Base-by-base conservation (phyloP, 2,329 filamentous ascomycete genomes). In the Lachnellula cervina region DNA sequence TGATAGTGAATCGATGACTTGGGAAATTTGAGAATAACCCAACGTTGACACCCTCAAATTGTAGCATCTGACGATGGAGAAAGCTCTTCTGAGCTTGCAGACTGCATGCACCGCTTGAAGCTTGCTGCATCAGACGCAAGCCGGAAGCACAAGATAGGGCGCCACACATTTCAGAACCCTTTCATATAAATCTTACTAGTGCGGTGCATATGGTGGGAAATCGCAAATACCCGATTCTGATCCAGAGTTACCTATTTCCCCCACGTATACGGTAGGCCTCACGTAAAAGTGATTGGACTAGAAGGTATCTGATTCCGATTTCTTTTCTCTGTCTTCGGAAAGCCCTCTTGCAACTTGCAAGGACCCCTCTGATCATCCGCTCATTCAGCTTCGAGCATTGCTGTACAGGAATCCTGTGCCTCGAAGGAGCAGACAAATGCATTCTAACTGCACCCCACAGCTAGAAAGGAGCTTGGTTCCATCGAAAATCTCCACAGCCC, bases 101-200 rank as follows among this genome's bases (percentile, higher is more conserved):
- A 38, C 49, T 56, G 48, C 54, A 50, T 49, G 47, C 35, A 34
- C 48, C 45, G 17, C 56, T 62, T 54, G 40, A 37, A 59, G 54
- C 49, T 34, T 35, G 37, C 34, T 59, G 55, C 57, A 57, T 55
- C 28, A 40, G 16, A 9, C 37, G 37, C 37, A 17, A 17, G 14
- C 37, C 37, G 37, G 37, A 40, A 40, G 14, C 37, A 17, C 37
- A 16, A 16, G n/a, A 47, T 17, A 53, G 14, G n/a, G 4, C 42
- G 17, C 42, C 42, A 19, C 16, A 19, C 42, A 19, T 19, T 6
- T 44, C 42, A 9, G 19, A 16, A 44, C 19, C 42, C 19, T 19
- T 44, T 14, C 17, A 44, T 44, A 44, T 44, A 19, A 5, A 23
- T 21, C 8, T 23, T 44, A n/a, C 17, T 44, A 44, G 19, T 4